Conservation (phyloP, 2,329 filamentous ascomycete genomes). For the Xenosphaeropsis pyriputrescens region DNA sequence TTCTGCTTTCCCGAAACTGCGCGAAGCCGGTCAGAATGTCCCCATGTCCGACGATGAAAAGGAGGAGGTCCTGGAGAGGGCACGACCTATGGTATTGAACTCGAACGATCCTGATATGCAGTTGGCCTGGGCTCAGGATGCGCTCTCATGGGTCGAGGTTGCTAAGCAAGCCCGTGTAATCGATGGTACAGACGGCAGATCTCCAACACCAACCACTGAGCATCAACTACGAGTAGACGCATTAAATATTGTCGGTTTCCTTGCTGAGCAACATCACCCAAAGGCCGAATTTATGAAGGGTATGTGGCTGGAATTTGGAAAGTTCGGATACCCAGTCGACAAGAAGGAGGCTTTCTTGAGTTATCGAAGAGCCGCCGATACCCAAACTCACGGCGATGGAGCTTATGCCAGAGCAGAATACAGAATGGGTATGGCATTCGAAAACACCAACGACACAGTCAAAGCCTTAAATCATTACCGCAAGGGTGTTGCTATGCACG, state of each 20-base stretch:
- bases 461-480: conserved; percentile 90
- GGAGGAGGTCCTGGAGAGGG: conserved; percentile 76
- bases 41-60: conserved; percentile 90
- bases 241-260: conserved; percentile 78
- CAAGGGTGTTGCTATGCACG: conserved; percentile 60
- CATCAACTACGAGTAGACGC: conserved; percentile 81
- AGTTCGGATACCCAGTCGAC: conserved; percentile 80
- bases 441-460: conserved; percentile 81
- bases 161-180: conserved; percentile 41
- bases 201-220: conserved; percentile 73
- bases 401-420: conserved; percentile 87
- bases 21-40: conserved; percentile 67
- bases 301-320: conserved; percentile 97
- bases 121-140: conserved; percentile 90
- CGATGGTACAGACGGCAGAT: conserved; percentile 27
- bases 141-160: conserved; percentile 77
- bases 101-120: conserved; percentile 95
- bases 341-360: conserved; percentile 87
- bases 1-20: conserved; percentile 81
- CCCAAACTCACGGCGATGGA: conserved; percentile 16
- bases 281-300: conserved; percentile 88
- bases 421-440: conserved; percentile 95
- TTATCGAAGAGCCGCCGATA: conserved; percentile 74
- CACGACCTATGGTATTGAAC: conserved; percentile 69
- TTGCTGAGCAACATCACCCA: conserved; percentile 83